phyloP scores from a whole-genome alignment of 208 protist species.

The Wallacemonas sp. region DNA sequence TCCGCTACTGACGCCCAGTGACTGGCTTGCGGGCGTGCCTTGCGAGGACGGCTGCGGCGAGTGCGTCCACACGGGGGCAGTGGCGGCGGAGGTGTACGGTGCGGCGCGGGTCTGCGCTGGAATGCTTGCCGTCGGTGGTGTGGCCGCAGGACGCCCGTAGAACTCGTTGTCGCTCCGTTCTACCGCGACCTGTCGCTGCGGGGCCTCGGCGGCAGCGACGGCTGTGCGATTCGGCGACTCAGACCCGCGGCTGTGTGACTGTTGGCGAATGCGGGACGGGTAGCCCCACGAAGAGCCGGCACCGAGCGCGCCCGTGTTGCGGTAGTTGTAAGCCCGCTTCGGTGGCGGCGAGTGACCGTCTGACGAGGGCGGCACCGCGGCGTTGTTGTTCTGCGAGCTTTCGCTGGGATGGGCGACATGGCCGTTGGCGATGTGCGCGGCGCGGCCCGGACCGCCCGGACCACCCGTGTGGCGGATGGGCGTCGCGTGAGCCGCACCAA shows the following conservation, averaged over 20 bases:
- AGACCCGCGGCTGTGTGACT: neutral
- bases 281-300: conserved; percentile 13
- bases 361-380: neutral
- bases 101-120: too few relatives aligned
- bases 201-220: neutral
- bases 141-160: neutral
- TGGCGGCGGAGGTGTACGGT: neutral
- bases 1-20: neutral
- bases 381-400: conserved; percentile 9
- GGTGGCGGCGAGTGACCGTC: conserved; percentile 3
- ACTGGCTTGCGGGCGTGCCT: neutral
- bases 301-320: conserved; percentile 6
- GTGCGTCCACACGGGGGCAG: neutral
- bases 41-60: neutral
- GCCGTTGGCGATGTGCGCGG: neutral
- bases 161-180: conserved; percentile 1
- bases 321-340: conserved; percentile 9
- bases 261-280: conserved; percentile 3
- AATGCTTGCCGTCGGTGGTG: neutral
- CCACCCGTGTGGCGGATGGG: conserved; percentile 27
- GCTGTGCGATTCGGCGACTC: neutral
- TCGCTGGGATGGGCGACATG: neutral
- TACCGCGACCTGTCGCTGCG: neutral
- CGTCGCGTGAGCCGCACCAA: neutral
- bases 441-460: conserved; percentile 26